Evolutionary conservation across 139 green algal species (phyloP).

Genomic region (Haematococcus lacustris): DNA sequence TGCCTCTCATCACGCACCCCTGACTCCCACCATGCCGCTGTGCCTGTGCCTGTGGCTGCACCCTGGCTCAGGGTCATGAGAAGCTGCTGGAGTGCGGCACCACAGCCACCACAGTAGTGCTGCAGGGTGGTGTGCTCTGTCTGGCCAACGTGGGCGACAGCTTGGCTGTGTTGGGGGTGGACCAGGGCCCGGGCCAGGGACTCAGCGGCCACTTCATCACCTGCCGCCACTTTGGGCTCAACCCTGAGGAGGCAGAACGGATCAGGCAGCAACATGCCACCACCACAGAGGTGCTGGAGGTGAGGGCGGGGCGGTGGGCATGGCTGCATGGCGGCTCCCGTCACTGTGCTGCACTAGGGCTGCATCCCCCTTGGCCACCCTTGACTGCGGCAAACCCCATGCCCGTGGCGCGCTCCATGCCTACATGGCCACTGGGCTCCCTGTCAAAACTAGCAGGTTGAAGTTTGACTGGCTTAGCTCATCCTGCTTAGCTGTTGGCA

Average conservation of each 20-base stretch:
- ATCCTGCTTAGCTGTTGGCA: too few species aligned
- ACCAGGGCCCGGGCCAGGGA: slow-evolving; percentile 8
- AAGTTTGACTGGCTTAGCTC: too few species aligned
- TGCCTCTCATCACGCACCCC: too few species aligned
- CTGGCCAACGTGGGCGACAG: slow-evolving; percentile 61
- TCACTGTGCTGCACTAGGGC: slow-evolving; percentile 16
- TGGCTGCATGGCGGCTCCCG: too few species aligned
- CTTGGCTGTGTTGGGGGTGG: slow-evolving; percentile 47
- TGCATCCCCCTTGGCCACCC: background rate
- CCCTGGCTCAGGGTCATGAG: slow-evolving; percentile 8
- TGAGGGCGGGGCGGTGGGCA: too few species aligned
- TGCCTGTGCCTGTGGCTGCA: background rate
- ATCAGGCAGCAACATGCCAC: slow-evolving; percentile 8
- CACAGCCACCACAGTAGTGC: slow-evolving; percentile 48
- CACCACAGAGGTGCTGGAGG: slow-evolving; percentile 15
- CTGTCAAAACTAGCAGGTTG: too few species aligned
- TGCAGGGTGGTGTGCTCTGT: slow-evolving; percentile 38
- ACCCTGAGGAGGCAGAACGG: slow-evolving; percentile 20
- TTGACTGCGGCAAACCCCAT: too few species aligned
- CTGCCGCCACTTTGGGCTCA: slow-evolving; percentile 17
- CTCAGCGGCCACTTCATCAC: slow-evolving; percentile 9
- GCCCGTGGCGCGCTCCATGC: too few species aligned
- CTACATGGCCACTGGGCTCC: too few species aligned
- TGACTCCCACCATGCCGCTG: too few species aligned
- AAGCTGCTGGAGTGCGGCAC: slow-evolving; percentile 58